Evolutionary conservation across 2,329 filamentous ascomycete genomes (phyloP), one percentile per base, ranked within the genome.

Genomic region (Cadophora gregata): DNA sequence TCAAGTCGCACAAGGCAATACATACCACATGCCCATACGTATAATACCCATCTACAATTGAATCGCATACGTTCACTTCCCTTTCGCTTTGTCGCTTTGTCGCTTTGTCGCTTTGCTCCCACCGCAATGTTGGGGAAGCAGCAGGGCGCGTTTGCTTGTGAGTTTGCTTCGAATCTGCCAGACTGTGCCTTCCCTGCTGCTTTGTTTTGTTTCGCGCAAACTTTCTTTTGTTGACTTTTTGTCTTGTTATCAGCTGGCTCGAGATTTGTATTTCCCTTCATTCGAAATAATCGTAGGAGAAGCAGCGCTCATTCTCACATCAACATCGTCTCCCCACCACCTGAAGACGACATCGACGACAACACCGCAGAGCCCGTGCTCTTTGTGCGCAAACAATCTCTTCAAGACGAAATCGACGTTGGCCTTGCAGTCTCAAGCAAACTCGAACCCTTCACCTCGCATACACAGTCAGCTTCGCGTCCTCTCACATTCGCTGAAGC

Each of bases 391-490:
- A 51, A 38, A 53, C 29, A 19, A 21, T 62, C 59, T 12, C 47
- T 62, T 9, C 59, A 62, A 51, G 59, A 62, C 47, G 59, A 62
- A 48, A 62, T 62, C 10, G 59, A 62, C 47, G 29, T 62, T 48
- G 59, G 59, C 45, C 59, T 62, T n/a, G 59, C 59, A 51, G 27
- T 62, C 47, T 62, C 31, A 4, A 62, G 24, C 29, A 53, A 42
- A 51, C 47, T 53, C 21, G 42, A 50, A 25, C 7, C 59, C n/a
- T 42, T 51, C 2, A 36, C 47, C 1, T 53, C 59, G 3, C 21
- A 14, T 33, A n/a, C 58, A 16, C 58, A 47, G 33, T 31, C 38
- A 25, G 29, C 29, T 16, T 38, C n/a, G 12, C 45, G 59, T 21
- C 59, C 59, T 38, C 59, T 47, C 47, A 62, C 59, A 6, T 62